Percentiles rank a stretch among this genome's conserved stretches.
phyloP scores from a whole-genome alignment of 2,329 filamentous ascomycete species.

The Ceratocystis cubensis region DNA sequence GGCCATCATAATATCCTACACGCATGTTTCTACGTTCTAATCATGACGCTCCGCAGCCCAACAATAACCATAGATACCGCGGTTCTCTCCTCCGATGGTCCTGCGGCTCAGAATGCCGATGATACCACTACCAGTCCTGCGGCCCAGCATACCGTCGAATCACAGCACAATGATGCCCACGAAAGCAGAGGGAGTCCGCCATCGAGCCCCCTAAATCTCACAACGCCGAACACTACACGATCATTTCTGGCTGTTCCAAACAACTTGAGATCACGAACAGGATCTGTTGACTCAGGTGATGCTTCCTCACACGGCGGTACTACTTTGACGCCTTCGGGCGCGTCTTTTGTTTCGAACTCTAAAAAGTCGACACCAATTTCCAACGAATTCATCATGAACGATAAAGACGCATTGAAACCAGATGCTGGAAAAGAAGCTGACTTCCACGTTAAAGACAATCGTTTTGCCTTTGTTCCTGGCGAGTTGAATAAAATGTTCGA shows the following conservation, averaged over 20 bases:
- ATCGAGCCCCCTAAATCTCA: conserved; percentile 61
- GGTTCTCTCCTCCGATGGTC: conserved; percentile 23
- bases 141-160: conserved; percentile 42
- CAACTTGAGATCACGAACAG: conserved; percentile 48
- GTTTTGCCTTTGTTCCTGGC: conserved; percentile 74
- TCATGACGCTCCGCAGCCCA: conserved; percentile 29
- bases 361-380: conserved; percentile 33
- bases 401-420: conserved; percentile 57
- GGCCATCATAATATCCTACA: neutral
- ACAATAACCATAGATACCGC: conserved; percentile 45
- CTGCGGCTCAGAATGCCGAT: conserved; percentile 30
- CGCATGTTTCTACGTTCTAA: conserved; percentile 17
- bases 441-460: conserved; percentile 64
- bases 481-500: conserved; percentile 80
- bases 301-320: conserved; percentile 51
- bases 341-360: conserved; percentile 34
- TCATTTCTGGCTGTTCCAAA: conserved; percentile 55
- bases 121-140: conserved; percentile 33
- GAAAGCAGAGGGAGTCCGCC: conserved; percentile 48
- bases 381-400: conserved; percentile 47
- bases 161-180: neutral
- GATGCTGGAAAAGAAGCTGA: conserved; percentile 65
- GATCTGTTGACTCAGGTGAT: conserved; percentile 57
- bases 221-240: conserved; percentile 35
- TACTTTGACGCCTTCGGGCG: conserved; percentile 40